A percentile compares a stretch with the other conserved stretches of the same genome.
phyloP scores from a whole-genome alignment of 1,284 basidiomycete species.

The Macrocystidia cucumis region DNA sequence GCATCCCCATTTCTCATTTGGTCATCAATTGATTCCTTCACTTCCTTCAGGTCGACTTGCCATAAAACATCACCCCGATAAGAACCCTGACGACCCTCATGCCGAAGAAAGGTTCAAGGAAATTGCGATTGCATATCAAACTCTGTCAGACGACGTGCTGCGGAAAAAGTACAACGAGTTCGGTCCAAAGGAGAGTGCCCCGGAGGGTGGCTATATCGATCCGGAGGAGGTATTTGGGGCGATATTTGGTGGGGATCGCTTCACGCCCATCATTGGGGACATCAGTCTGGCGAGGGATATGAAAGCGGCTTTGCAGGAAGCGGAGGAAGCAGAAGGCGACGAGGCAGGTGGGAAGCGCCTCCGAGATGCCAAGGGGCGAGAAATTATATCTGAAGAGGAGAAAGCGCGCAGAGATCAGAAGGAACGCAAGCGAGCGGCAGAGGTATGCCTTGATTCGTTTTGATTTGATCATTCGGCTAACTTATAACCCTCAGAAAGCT shows the following conservation, averaged over 20 bases:
- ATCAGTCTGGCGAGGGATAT: conserved; percentile 89
- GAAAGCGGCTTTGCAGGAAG: conserved; percentile 96
- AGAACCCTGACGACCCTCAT: conserved; percentile 90
- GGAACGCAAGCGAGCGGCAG: conserved; percentile 56
- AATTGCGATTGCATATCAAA: conserved; percentile 84
- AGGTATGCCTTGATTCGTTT: conserved; percentile 37
- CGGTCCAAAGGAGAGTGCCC: conserved; percentile 71
- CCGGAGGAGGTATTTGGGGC: conserved; percentile 86
- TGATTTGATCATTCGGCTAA: conserved; percentile 9
- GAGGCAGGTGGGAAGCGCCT: conserved; percentile 29
- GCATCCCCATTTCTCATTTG: conserved; percentile 4
- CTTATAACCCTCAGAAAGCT: conserved; percentile 52
- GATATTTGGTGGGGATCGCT: conserved; percentile 87
- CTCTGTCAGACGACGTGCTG: conserved; percentile 80
- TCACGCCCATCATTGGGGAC: conserved; percentile 77
- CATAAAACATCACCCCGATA: conserved; percentile 88
- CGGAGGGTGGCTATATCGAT: conserved; percentile 68
- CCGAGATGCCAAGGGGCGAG: conserved; percentile 60
- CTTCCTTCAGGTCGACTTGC: conserved; percentile 68
- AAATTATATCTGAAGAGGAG: conserved; percentile 78
- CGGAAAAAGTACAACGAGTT: conserved; percentile 95
- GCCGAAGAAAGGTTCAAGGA: conserved; percentile 89
- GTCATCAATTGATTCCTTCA: conserved; percentile 2
- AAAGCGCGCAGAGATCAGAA: conserved; percentile 76
- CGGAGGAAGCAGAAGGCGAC: conserved; percentile 67